phyloP scores from a whole-genome alignment of 2,329 filamentous ascomycete species.

The Exutisphaerella laricina region DNA sequence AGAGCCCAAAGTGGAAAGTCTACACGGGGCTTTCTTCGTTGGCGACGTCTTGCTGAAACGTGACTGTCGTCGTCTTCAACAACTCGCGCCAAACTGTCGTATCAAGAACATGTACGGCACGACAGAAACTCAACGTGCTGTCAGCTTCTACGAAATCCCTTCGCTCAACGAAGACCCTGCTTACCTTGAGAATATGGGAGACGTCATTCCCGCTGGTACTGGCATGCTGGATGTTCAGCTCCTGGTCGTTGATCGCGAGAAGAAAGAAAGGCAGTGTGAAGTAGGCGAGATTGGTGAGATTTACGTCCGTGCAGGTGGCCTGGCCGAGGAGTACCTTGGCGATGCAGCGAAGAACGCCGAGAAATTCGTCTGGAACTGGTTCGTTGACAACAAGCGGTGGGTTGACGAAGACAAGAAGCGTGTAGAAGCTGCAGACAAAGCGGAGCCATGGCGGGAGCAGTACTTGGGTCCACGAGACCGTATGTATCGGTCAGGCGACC shows the following conservation, averaged over 20 bases:
- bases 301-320: slow-evolving; percentile 71
- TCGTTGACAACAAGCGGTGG: slow-evolving; percentile 69
- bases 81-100: slow-evolving; percentile 65
- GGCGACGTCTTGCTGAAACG: slow-evolving; percentile 82
- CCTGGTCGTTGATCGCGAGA: slow-evolving; percentile 68
- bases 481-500: slow-evolving; percentile 80
- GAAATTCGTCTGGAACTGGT: slow-evolving; percentile 85
- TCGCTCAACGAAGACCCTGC: slow-evolving; percentile 58
- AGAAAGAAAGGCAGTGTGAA: slow-evolving; percentile 63
- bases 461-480: slow-evolving; percentile 80
- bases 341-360: slow-evolving; percentile 58
- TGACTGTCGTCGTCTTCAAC: slow-evolving; percentile 72
- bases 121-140: slow-evolving; percentile 75
- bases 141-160: slow-evolving; percentile 76
- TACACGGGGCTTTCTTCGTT: slow-evolving; percentile 83
- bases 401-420: slow-evolving; percentile 55
- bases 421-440: slow-evolving; percentile 41
- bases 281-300: slow-evolving; percentile 82
- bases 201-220: slow-evolving; percentile 74
- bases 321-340: slow-evolving; percentile 74
- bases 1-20: slow-evolving; percentile 56
- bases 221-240: slow-evolving; percentile 89
- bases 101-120: slow-evolving; percentile 88
- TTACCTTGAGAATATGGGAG: slow-evolving; percentile 59
- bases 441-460: slow-evolving; percentile 70